Conservation (phyloP, 306 rosid species). For the Vigna mungo region DNA sequence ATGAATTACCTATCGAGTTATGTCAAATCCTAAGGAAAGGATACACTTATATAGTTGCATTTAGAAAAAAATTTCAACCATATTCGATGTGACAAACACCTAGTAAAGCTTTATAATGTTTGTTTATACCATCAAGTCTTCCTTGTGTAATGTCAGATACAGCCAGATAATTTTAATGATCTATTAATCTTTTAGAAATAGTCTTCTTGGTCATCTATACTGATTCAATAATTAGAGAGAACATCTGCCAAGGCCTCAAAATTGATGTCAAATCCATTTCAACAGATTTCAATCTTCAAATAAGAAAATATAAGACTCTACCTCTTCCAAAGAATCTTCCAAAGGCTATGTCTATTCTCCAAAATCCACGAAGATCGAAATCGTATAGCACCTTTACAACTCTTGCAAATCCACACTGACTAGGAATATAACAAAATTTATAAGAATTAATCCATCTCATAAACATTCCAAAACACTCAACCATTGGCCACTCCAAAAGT, state of each 20-base stretch:
- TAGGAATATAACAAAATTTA: background rate
- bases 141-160: constrained; percentile 17
- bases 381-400: constrained; percentile 28
- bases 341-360: constrained; percentile 29
- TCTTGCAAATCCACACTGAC: too few species aligned
- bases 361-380: constrained; percentile 26
- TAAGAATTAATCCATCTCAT: constrained; percentile 20
- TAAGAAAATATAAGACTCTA: constrained; percentile 31
- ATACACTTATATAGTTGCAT: background rate
- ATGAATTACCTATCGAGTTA: constrained; percentile 23
- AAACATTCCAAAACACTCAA: constrained; percentile 29
- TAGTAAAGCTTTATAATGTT: background rate
- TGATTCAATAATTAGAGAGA: constrained; percentile 13
- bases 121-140: constrained; percentile 5
- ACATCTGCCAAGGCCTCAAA: constrained; percentile 33
- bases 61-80: background rate
- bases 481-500: constrained; percentile 36
- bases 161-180: constrained; percentile 33
- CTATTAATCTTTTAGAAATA: constrained; percentile 26
- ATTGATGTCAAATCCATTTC: constrained; percentile 29
- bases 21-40: constrained; percentile 14
- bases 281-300: constrained; percentile 28
- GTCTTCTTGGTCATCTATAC: constrained; percentile 2
- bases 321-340: constrained; percentile 31
- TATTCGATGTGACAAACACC: constrained; percentile 4